Base-by-base conservation (phyloP, 139 green algal genomes). In the Marvania coccoides region DNA sequence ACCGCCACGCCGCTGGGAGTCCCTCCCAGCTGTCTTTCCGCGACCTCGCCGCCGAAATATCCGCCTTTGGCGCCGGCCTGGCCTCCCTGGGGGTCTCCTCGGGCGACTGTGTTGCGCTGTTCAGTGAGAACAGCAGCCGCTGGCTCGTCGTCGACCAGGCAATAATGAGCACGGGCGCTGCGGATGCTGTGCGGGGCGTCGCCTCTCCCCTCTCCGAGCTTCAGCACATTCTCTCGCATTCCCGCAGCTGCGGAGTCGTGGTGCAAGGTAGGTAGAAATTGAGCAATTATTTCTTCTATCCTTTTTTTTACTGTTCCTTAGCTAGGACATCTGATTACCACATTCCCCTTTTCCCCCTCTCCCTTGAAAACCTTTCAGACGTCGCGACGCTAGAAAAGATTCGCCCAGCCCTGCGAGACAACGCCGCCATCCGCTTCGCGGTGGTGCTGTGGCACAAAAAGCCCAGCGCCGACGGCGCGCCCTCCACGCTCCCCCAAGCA, bases 61-160 rank as follows among this genome's bases (percentile, higher is more conserved):
- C 56, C 1, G 35, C 81, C 35, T 81, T 80, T 67, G 81, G 78
- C 5, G 77, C 78, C 5, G 83, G 83, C 0, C 74, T 92, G 38
- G 45, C 67, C 23, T 26, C 47, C 4, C 66, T 89, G 57, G 83
- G 83, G 0, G 40, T 91, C 14, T 15, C 51, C 13, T 24, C 51
- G 24, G 54, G 58, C 10, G 61, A 68, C 29, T 71, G 82, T 72
- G 82, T 95, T 26, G 74, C 70, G 0, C 70, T 97, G 2, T 96
- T 97, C 76, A 75, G 77, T 28, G 91, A 97, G 67, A 94, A 91
- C 67, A 81, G 65, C 10, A 46, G 69, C 19, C 73, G 88, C 6
- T 97, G 91, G 91, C 70, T 96, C 29, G 69, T 97, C 23, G 88
- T 88, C 1, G 91, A 97, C 68, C 89, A 96, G 69, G 87, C 63